Base-by-base conservation (phyloP, 352 stramenopile genomes). In the Pythium apleroticum region DNA sequence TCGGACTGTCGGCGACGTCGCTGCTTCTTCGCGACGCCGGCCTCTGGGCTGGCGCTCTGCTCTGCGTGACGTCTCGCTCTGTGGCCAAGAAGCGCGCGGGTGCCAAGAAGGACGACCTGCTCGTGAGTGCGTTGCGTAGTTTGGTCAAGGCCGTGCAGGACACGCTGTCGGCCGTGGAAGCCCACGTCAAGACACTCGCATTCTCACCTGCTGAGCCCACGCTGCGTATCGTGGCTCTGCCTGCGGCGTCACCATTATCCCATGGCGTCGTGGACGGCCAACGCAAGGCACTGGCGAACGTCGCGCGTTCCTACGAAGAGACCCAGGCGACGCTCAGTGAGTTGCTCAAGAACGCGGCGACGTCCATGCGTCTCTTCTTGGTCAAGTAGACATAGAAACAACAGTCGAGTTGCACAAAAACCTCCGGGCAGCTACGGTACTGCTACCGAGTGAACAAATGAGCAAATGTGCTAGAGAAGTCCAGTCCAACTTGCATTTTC, bases 71-170 rank as follows among this genome's bases (percentile, higher is more conserved):
- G 17, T 69, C 84, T 41, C 84, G 78, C 1, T 56, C 74, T 20
- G 46, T 75, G 53, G 27, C 50, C 50, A 92, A 90, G 74, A 86
- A 86, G 72, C 90, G 87, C 45, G 67, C 58, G 57, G 87, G 81
- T 45, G 66, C 52, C 68, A 92, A 90, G 60, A 90, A 87, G 58
- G 83, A 81, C 53, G 78, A 90, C 25, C 46, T 69, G 15, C 43
- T 73, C 24, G 57, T 65, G 24, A 50, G 45, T 31, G 78, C 74
- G 0, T 62, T 93, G 56, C 81, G 84, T 15, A 74, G 70, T 22
- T 58, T 86, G 17, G 68, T 93, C 28, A 90, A 90, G 68, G 73
- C 73, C 54, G 77, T 89, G 57, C 80, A 88, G 28, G 81, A 93
- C 52, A 56, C 66, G 3, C 60, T 89, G 31, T 35, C 43, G 22